Base-by-base conservation (phyloP, 768 basidiomycete genomes). In the Termitomyces sp. region DNA sequence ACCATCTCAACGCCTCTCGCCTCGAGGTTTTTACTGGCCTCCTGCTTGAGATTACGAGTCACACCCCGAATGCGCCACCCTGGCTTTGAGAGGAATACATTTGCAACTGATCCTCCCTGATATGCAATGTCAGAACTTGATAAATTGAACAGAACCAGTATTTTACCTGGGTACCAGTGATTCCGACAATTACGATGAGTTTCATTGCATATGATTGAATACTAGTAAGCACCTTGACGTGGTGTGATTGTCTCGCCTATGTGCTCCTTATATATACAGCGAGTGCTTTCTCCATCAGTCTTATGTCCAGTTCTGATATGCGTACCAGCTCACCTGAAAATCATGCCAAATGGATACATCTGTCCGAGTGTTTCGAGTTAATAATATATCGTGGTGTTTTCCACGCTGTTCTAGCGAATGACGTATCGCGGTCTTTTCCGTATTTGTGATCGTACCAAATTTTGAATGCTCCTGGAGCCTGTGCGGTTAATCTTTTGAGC, bases 81-180 rank as follows among this genome's bases (percentile, higher is more conserved):
- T 24, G 51, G 51, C 44, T 58, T 51, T 18, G 51, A 41, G 36
- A 58, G 57, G 18, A 58, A 58, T 20, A 58, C 57, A 39, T 58
- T 42, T 8, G 57, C 57, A 9, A 53, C 51, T 33, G 57, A 58
- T 2, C 44, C 45, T 31, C 57, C 57, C 57, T 58, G 10, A 28
- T 33, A 10, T 28, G 3, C 12, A 5, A 33, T 33, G 34, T 58
- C 13, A 58, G 45, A 20, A 46, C 29, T 20, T 34, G 24, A 1
- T 20, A 9, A 29, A 24, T 18, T 18, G 39, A 39, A 5, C 34
- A 36, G 34, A 15, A 34, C 18, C 24, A 41, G 5, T 13, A 28
- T 13, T 13, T 4, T 48, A 58, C 57, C 46, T 58, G 57, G 24
- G 24, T 48, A 16, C 57, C 57, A 47, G 57, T 58, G 26, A 58